Evolutionary conservation across 2,329 filamentous ascomycete species (phyloP).

Genomic region (Alternaria sp.): DNA sequence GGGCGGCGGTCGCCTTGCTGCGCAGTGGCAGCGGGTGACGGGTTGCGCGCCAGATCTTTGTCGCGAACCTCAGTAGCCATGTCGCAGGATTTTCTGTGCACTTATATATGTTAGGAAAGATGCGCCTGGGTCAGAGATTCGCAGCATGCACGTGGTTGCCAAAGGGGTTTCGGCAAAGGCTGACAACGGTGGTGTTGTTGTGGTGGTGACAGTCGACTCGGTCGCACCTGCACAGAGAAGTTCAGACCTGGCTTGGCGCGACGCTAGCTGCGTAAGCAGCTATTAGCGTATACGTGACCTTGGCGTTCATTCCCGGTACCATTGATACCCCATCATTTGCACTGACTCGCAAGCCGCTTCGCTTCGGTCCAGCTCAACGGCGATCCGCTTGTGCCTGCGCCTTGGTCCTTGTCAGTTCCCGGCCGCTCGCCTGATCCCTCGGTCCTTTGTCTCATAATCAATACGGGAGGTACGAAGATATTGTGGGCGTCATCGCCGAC

Average conservation of each 20-base stretch:
- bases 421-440: conserved; percentile 16
- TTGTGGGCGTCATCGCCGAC: conserved; percentile 19
- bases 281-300: conserved; percentile 9
- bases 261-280: conserved; percentile 8
- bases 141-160: conserved; percentile 27
- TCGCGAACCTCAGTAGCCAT: conserved; percentile 26
- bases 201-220: neutral
- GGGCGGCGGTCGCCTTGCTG: conserved; percentile 15
- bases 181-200: conserved; percentile 7
- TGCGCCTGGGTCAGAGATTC: conserved; percentile 21
- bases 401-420: conserved; percentile 20
- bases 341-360: conserved; percentile 24
- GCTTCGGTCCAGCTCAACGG: conserved; percentile 24
- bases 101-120: conserved; percentile 27
- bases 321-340: conserved; percentile 13
- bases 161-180: conserved; percentile 16
- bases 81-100: conserved; percentile 14
- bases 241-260: conserved; percentile 3
- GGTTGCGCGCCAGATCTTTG: conserved; percentile 21
- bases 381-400: conserved; percentile 26
- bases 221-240: conserved; percentile 11
- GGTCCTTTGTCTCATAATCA: conserved; percentile 21
- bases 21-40: conserved; percentile 20
- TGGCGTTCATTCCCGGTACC: conserved; percentile 3
- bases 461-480: conserved; percentile 5